These are phyloP conservation scores for Pleurozium schreberi DNA, from an alignment of 225 moss, liverwort and hornwort species.

Conservation along the genomic window DNA sequence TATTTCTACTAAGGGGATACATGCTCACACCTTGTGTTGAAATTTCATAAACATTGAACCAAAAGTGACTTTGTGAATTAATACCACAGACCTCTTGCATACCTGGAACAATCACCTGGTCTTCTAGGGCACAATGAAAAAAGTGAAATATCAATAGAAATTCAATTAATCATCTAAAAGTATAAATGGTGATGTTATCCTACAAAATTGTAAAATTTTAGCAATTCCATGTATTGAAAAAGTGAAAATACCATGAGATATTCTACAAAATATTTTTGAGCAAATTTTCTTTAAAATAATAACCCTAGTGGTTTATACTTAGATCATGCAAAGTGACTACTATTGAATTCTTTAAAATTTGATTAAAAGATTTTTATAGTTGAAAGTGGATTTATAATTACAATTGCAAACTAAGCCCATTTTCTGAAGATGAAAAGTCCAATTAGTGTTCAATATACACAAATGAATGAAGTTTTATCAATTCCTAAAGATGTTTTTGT, in stretches of 20 bases:
- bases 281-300: too few species aligned
- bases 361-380: too few species aligned
- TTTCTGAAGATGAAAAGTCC: not conserved
- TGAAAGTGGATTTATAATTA: too few species aligned
- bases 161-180: not conserved
- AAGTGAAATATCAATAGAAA: not conserved
- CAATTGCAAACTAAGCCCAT: not conserved
- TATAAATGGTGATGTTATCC: not conserved
- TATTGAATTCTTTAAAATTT: too few species aligned
- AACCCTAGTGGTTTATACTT: not conserved
- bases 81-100: fast-evolving
- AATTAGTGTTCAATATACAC: too few species aligned
- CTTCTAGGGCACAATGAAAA: not conserved
- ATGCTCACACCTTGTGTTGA: too few species aligned
- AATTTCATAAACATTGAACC: fast-evolving
- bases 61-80: fast-evolving
- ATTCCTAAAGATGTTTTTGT: not conserved
- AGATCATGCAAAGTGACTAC: too few species aligned
- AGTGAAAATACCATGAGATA: not conserved
- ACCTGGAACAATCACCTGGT: fast-evolving
- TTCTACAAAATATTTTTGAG: not conserved
- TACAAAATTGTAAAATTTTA: not conserved
- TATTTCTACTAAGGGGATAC: fast-evolving
- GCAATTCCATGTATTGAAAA: not conserved
- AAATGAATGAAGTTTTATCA: not conserved